Percentiles rank a stretch among this genome's conserved stretches.
phyloP scores from a whole-genome alignment of 2,329 filamentous ascomycete genomes.

The Verticillium albo-atrum region DNA sequence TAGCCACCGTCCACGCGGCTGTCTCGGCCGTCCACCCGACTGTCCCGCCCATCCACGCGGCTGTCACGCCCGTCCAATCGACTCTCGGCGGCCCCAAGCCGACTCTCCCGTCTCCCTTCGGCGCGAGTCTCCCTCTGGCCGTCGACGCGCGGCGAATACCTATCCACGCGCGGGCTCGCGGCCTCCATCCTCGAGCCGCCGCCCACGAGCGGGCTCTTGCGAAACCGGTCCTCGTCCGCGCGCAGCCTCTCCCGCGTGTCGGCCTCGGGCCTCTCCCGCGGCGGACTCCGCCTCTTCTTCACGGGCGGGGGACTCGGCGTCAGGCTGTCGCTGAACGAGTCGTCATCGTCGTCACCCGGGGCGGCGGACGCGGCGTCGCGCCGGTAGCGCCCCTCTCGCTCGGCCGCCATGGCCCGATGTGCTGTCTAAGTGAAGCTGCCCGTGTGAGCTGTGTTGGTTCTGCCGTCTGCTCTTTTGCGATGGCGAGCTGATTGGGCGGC shows the following conservation, averaged over 20 bases:
- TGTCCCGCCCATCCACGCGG: conserved; percentile 8
- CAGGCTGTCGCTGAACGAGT: conserved; percentile 4
- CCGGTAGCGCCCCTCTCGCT: conserved; percentile 1
- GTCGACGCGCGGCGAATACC: neutral
- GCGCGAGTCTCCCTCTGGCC: neutral
- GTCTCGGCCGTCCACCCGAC: conserved; percentile 3
- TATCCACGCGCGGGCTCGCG: neutral
- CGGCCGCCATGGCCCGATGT: neutral
- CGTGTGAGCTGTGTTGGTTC: neutral
- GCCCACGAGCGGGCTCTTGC: neutral
- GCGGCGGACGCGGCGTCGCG: neutral
- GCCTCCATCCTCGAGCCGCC: neutral
- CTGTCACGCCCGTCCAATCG: conserved; percentile 5
- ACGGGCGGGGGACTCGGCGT: conserved; percentile 4
- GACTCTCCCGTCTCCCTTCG: conserved; percentile 5
- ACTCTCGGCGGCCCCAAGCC: conserved; percentile 8
- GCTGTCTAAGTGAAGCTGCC: neutral
- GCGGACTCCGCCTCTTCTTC: neutral
- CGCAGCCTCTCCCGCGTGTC: neutral
- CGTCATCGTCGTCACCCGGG: neutral
- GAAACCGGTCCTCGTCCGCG: neutral
- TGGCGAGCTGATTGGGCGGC: neutral
- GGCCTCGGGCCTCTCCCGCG: neutral
- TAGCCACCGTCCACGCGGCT: conserved; percentile 3
- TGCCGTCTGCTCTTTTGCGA: neutral